Evolutionary conservation across 2,329 filamentous ascomycete genomes (phyloP), one percentile per base, ranked within the genome.

Genomic region (Pseudocercospora macadamiae): DNA sequence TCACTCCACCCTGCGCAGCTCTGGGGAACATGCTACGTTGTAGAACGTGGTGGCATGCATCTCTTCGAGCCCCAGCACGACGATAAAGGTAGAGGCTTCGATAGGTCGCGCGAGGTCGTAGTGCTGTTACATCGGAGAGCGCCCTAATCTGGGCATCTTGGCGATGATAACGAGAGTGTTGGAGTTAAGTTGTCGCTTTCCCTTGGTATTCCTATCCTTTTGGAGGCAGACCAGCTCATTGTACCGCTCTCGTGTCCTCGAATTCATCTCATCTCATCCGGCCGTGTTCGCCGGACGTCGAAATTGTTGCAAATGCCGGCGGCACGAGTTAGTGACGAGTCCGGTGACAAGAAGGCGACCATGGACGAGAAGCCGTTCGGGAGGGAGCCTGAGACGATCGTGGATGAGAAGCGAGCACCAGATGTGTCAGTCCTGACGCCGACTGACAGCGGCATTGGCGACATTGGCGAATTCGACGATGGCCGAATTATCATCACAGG

Each of bases 401-500:
- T n/a, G n/a, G n/a, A n/a, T n/a, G n/a, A n/a, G n/a, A n/a, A n/a
- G n/a, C n/a, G n/a, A n/a, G n/a, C n/a, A n/a, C 45, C 45, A 49
- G 45, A n/a, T 2, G n/a, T 23, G 9, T 18, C 44, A 48, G 26
- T 14, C 44, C 10, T 10, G 2, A n/a, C 21, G 18, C 16, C 21
- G 5, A n/a, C 21, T 14, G 14, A 19, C 26, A 28, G 21, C 21
- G 18, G 23, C 39, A 34, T 57, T 14, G 57, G 52, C 10, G 19
- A 18, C 18, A 28, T 36, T 6, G 54, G 32, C 37, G 75, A 78
- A 21, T 72, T 81, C 21, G 72, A 65, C 12, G n/a, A n/a, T n/a
- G n/a, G n/a, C n/a, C n/a, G n/a, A n/a, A 77, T 84, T 63, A 84
- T 85, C 54, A 56, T 81, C 60, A 83, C 80, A 0, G 83, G 82